Base-by-base conservation (phyloP, 306 rosid genomes). In the Cicer chorassanicum region DNA sequence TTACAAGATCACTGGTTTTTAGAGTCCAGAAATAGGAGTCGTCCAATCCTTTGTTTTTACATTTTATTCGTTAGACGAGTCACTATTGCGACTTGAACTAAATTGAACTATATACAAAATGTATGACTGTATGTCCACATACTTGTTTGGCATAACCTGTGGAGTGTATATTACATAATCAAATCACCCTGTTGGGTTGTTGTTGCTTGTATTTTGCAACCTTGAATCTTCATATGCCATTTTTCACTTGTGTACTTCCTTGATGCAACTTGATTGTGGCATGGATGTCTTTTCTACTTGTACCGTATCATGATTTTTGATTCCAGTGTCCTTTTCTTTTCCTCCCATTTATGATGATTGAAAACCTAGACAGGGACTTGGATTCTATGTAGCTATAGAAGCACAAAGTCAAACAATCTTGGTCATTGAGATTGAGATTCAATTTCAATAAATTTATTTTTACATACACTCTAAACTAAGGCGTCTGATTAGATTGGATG, bases 141-240 rank as follows among this genome's bases (percentile, higher is more conserved):
- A 77, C 70, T 68, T 44, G 38, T 57, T 55, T 69, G 74, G 57
- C 62, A 63, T 54, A 72, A 39, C 53, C 54, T 65, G 76, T 40
- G 62, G 62, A n/a, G 56, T 79, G 72, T 70, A 76, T 57, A 70
- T 51, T 75, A 73, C 71, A 46, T 18, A 24, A 59, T 71, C 61
- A 65, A 66, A 69, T 50, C 45, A 79, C 68, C 79, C 43, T 42
- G 44, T 57, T 41, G 73, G 50, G 65, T 77, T 42, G 71, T 77
- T 42, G 68, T 68, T 72, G 75, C 57, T 66, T 56, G 68, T 57
- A 69, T 14, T 61, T 51, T 74, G 78, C 84, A 41, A 61, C 67
- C 5, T 5, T 66, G 73, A 60, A 62, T 73, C 59, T 82, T 36
- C 8, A 16, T 43, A 9, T 14, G 57, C 13, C 65, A 29, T 4